phyloP scores from a whole-genome alignment of 257 asterid genomes.

The Fraxinus anomala region DNA sequence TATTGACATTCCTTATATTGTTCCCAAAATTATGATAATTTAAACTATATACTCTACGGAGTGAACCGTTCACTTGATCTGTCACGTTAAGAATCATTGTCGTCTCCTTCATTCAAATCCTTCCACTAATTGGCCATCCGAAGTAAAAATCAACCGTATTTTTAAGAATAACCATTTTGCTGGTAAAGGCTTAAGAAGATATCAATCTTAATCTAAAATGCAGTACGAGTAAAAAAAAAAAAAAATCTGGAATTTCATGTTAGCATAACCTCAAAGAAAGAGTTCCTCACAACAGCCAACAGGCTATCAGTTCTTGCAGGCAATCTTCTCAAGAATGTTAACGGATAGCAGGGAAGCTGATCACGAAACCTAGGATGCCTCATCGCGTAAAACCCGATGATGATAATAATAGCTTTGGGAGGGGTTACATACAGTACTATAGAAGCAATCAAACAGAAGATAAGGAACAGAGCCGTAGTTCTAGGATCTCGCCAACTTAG shows the following conservation, averaged over 20 bases:
- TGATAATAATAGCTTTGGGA: constrained; percentile 35
- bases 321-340: constrained; percentile 78
- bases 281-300: constrained; percentile 58
- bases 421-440: constrained; percentile 49
- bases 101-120: too few relatives aligned
- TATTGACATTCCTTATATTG: too few relatives aligned
- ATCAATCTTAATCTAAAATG: background rate
- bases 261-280: too few relatives aligned
- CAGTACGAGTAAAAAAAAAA: background rate
- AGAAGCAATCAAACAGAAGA: constrained; percentile 57
- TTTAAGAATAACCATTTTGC: too few relatives aligned
- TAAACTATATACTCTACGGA: too few relatives aligned
- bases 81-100: too few relatives aligned
- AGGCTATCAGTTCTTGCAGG: constrained; percentile 77
- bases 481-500: constrained; percentile 89
- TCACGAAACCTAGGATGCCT: constrained; percentile 78
- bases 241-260: background rate
- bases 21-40: too few relatives aligned
- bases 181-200: too few relatives aligned
- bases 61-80: too few relatives aligned
- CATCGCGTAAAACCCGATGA: constrained; percentile 55
- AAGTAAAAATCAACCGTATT: too few relatives aligned
- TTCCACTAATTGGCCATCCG: too few relatives aligned
- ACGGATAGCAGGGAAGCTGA: constrained; percentile 52
- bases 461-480: constrained; percentile 67